These are phyloP conservation scores for Luffa acutangula DNA, from an alignment of 306 rosid species.

Conservation along the genomic window DNA sequence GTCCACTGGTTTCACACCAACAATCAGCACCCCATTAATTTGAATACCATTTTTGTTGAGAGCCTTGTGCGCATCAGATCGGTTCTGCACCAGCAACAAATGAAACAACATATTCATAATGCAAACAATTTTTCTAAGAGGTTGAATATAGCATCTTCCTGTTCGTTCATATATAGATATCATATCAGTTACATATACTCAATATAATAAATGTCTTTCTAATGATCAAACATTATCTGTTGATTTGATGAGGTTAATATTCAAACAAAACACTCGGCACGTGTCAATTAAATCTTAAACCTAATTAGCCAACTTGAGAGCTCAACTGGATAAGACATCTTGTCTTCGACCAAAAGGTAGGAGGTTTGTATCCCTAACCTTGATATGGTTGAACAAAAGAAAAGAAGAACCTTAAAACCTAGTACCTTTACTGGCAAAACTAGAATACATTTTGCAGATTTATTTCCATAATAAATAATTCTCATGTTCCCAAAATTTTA, in stretches of 20 bases:
- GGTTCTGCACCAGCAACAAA: slow-evolving; percentile 51
- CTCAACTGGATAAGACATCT: background rate
- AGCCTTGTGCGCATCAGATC: slow-evolving; percentile 82
- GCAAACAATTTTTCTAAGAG: background rate
- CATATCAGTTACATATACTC: background rate
- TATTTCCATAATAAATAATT: background rate
- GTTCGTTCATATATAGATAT: background rate
- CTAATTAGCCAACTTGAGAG: background rate
- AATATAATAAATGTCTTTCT: background rate
- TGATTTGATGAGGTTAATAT: background rate
- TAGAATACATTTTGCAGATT: background rate
- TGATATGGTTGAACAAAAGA: no score
- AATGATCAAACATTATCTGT: background rate
- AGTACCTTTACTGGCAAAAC: background rate
- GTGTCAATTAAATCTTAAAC: background rate
- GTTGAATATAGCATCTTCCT: background rate
- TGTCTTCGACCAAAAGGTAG: no score
- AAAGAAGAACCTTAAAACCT: background rate
- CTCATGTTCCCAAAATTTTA: background rate
- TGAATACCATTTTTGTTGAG: slow-evolving; percentile 84
- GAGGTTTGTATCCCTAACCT: no score
- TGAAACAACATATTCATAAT: background rate
- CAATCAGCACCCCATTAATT: slow-evolving; percentile 73
- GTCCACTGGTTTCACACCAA: slow-evolving; percentile 91
- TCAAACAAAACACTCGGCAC: background rate